Conservation (phyloP, 2,329 filamentous ascomycete genomes). For the Cordyceps pruinosa region DNA sequence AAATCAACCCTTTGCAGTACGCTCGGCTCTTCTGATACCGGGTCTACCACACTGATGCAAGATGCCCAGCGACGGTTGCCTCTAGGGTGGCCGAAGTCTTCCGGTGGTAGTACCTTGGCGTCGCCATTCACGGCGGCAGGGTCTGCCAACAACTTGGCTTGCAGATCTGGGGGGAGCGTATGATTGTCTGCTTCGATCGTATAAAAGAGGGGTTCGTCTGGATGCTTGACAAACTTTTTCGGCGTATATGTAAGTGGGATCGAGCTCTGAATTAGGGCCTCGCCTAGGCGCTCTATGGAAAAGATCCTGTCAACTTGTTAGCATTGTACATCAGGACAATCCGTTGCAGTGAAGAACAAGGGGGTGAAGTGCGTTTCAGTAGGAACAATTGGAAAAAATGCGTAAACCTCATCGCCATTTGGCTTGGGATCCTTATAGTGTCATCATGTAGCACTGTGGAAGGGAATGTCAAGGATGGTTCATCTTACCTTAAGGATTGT, state of each 20-base stretch:
- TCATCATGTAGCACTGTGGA: constrained; percentile 52
- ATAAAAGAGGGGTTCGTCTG: constrained; percentile 84
- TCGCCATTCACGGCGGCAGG: constrained; percentile 66
- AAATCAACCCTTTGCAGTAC: constrained; percentile 76
- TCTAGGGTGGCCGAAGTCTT: constrained; percentile 83
- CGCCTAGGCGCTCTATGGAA: constrained; percentile 76
- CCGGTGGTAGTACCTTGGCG: constrained; percentile 60
- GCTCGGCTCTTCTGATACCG: constrained; percentile 59
- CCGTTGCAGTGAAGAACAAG: constrained; percentile 11
- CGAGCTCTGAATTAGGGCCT: constrained; percentile 79
- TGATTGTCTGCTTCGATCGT: constrained; percentile 93
- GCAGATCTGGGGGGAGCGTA: constrained; percentile 72
- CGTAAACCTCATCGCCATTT: constrained; percentile 47
- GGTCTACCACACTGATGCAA: constrained; percentile 88
- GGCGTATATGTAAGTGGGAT: constrained; percentile 88
- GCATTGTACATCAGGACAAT: constrained; percentile 21
- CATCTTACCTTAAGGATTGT: constrained; percentile 72
- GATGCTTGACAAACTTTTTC: constrained; percentile 78
- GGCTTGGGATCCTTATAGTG: constrained; percentile 48
- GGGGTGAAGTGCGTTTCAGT: constrained; percentile 55
- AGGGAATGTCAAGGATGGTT: constrained; percentile 23
- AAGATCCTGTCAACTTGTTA: constrained; percentile 59
- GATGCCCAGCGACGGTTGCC: constrained; percentile 88
- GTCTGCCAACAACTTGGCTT: constrained; percentile 66
- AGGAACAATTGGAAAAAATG: constrained; percentile 88